These are phyloP conservation scores for Picochlorum sp. DNA, from an alignment of 139 green algal species.

Conservation along the genomic window DNA sequence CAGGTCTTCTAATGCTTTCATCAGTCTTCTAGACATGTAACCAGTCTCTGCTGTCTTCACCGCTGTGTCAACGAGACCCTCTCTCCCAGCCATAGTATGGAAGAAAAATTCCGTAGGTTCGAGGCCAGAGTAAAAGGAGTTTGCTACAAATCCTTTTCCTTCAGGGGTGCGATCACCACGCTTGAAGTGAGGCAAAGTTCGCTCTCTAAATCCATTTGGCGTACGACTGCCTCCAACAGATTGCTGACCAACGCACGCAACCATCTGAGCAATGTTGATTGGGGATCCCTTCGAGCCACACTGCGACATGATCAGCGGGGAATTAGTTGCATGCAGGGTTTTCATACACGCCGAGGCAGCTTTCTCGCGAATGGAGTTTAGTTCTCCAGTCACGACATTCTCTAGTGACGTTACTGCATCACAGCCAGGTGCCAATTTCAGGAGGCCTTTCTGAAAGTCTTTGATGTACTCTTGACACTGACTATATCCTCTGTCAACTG, in stretches of 20 bases:
- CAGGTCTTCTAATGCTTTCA: conserved; percentile 98
- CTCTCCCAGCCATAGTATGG: conserved; percentile 94
- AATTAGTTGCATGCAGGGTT: conserved; percentile 80
- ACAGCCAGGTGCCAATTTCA: conserved; percentile 79
- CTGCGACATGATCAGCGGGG: conserved; percentile 92
- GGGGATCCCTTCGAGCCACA: conserved; percentile 90
- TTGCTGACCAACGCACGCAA: conserved; percentile 97
- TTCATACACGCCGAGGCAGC: conserved; percentile 77
- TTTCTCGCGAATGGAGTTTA: conserved; percentile 85
- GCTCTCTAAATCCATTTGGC: conserved; percentile 86
- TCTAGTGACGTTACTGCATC: conserved; percentile 84
- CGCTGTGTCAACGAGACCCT: conserved; percentile 95
- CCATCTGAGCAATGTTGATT: conserved; percentile 94
- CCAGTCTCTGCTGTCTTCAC: conserved; percentile 98
- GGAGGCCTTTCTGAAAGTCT: conserved; percentile 49
- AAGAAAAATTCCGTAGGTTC: conserved; percentile 98
- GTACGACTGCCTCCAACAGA: conserved; percentile 77
- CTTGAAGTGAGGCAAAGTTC: conserved; percentile 89
- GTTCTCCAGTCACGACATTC: conserved; percentile 63
- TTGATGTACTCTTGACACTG: conserved; percentile 63
- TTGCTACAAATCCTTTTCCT: conserved; percentile 94
- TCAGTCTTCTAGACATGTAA: conserved; percentile 95
- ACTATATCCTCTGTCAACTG: conserved; percentile 59
- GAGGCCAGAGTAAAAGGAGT: conserved; percentile 90
- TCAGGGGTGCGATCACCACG: conserved; percentile 40